Evolutionary conservation across 1,139 yeast genomes (phyloP), one percentile per base, ranked within the genome.

Genomic region (Yamadazyma blattariae): DNA sequence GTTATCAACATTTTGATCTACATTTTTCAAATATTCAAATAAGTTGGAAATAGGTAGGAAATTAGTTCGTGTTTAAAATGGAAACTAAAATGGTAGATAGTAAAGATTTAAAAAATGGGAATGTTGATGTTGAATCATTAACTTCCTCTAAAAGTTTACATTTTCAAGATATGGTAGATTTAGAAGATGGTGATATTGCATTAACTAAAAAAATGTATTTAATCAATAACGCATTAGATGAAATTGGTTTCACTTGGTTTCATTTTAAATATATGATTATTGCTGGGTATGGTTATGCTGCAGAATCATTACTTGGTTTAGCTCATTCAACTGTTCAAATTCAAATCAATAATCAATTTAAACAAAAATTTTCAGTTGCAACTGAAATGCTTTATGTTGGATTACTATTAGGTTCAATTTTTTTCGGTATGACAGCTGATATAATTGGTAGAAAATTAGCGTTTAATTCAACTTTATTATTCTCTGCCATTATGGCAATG

Each of bases 341-440:
- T 2, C 62, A 60, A 33, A 69, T 68, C 19, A 59, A 67, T 37
- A 40, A 43, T 30, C 56, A 54, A 35, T 54, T 50, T 35, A 43
- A 47, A 12, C 50, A 47, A 27, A 35, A 41, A 1, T 60, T 44
- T 37, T 52, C 57, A 2, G 40, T 43, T 1, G 37, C 50, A 5
- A 51, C 53, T 7, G 52, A 47, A 34, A 39, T 40, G 11, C 34
- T 43, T 24, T 47, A 49, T 27, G 50, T 47, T 2, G 82, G 81
- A n/a, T 57, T 77, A 47, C 58, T 78, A 20, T 45, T 57, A 22
- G 84, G 84, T 9, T 72, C 78, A 1, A 42, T 76, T 11, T 48
- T 71, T 37, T 73, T 78, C 69, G 80, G 81, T 7, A 55, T 72
- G 40, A 62, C 72, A 35, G 76, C 75, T 23, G 82, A 77, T 52